Base-by-base conservation (phyloP, 768 basidiomycete genomes). In the Kwoniella heveanensis region DNA sequence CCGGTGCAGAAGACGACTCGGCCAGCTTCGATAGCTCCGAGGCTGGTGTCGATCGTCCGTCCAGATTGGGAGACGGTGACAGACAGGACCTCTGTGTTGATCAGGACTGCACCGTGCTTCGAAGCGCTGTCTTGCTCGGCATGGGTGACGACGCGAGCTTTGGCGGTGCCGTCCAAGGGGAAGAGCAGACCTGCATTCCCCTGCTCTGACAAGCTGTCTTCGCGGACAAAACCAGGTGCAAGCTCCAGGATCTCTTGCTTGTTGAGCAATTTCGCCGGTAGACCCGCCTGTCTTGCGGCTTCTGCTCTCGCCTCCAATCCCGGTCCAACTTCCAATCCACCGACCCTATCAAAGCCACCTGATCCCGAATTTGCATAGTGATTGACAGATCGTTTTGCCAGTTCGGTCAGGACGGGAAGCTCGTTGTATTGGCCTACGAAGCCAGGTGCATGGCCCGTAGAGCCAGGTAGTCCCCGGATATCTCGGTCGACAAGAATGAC, bases 401-500 rank as follows among this genome's bases (percentile, higher is more conserved):
- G 22, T 27, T 65, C 64, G 26, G 64, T 65, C 6, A 65, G 46
- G 9, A 48, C 24, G 8, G 64, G 50, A 0, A 65, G 12, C 39
- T 59, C 57, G 57, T 65, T 65, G 39, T 47, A 59, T 30, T 65
- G 64, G 15, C 64, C 64, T 25, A 65, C 64, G 39, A 65, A 65
- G n/a, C 64, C 64, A 13, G 64, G 64, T 22, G 64, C 64, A 29
- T 65, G 64, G 21, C 64, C 64, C 26, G 64, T 65, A 24, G 64
- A 65, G 4, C 64, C 64, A 12, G 64, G 64, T 22, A 65, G 19
- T 26, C 64, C 50, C 13, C 22, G 36, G 6, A 65, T 22, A 56
- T 62, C 61, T 19, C 52, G 57, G 46, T 65, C 64, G 39, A 60
- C 5, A 9, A 65, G 46, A 9, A 59, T 60, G 46, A 65, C 52